phyloP scores from a whole-genome alignment of 257 asterid genomes.

The Solanum neorickii region DNA sequence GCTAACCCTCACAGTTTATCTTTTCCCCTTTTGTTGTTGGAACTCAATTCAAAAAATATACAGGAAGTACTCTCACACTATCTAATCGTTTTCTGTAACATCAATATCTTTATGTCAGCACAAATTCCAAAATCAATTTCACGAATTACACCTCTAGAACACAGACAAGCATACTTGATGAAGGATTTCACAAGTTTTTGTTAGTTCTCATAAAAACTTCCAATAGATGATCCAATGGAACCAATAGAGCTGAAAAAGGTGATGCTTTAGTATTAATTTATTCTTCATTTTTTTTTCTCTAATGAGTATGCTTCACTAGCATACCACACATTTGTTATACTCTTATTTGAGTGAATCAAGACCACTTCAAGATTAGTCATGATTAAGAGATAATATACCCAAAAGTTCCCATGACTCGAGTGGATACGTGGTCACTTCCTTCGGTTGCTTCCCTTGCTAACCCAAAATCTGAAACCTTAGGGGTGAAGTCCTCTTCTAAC shows the following conservation, averaged over 20 bases:
- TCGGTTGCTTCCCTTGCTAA: constrained; percentile 96
- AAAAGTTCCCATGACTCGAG: constrained; percentile 98
- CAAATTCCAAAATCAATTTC: background rate
- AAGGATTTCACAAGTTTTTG: background rate
- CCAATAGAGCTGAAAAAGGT: background rate
- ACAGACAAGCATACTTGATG: background rate
- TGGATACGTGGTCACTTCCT: constrained; percentile 88
- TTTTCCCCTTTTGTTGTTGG: background rate
- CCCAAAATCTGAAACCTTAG: constrained; percentile 97
- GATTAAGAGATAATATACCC: constrained; percentile 45
- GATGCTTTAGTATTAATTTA: background rate
- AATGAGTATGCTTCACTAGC: background rate
- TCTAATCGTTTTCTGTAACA: background rate
- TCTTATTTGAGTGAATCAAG: background rate
- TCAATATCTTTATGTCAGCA: background rate
- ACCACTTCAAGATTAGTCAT: background rate
- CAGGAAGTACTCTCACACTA: background rate
- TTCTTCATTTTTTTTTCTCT: background rate
- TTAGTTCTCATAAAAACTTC: background rate
- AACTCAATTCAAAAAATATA: background rate
- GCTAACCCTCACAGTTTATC: background rate
- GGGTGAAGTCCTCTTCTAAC: constrained; percentile 82
- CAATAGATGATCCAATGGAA: background rate
- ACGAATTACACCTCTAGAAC: background rate
- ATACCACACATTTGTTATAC: background rate